phyloP scores from a whole-genome alignment of 2,329 filamentous ascomycete species.

The Beauveria brongniartii region DNA sequence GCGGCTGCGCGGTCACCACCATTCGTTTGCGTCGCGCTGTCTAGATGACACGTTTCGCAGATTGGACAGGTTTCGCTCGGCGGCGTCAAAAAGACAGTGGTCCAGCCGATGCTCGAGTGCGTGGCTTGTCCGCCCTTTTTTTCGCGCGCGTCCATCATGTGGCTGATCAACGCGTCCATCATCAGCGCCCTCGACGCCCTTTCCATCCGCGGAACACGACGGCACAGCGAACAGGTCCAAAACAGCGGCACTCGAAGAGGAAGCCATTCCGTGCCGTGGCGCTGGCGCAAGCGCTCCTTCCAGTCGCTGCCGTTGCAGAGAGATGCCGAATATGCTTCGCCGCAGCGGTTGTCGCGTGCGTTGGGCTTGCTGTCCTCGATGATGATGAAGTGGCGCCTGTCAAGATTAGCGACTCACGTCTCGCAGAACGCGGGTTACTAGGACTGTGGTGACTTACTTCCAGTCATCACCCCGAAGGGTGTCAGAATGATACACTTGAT shows the following conservation, averaged over 20 bases:
- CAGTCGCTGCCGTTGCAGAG: neutral
- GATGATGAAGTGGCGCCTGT: neutral
- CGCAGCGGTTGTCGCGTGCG: neutral
- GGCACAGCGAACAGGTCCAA: neutral
- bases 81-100: neutral
- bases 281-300: neutral
- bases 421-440: too few species aligned
- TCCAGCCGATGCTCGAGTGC: neutral
- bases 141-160: neutral
- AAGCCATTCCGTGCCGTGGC: neutral
- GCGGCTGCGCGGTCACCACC: too few species aligned
- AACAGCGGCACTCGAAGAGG: neutral
- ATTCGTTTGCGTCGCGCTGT: neutral
- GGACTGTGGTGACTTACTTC: neutral
- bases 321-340: neutral
- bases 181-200: neutral
- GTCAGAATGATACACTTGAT: neutral
- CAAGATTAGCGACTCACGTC: neutral
- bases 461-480: neutral
- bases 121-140: neutral
- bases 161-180: neutral
- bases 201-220: neutral
- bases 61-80: neutral
- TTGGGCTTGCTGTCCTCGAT: neutral
- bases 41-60: neutral